Evolutionary conservation across 2,329 filamentous ascomycete genomes (phyloP).

Genomic region (Fusarium newnesense): DNA sequence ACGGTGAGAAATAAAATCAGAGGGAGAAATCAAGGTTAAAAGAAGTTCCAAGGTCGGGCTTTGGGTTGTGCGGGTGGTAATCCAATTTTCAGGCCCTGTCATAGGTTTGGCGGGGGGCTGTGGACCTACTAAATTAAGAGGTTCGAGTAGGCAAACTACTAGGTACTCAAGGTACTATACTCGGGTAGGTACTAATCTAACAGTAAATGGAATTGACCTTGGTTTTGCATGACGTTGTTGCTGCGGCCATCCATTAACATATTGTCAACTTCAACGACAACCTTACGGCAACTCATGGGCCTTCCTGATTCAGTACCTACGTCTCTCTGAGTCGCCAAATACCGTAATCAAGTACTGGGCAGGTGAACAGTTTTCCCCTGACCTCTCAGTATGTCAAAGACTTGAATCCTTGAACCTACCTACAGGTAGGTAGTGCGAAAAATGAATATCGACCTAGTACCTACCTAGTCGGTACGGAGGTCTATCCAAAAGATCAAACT

Average conservation of each 20-base stretch:
- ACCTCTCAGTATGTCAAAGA: neutral
- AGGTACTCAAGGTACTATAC: neutral
- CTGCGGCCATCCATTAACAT: neutral
- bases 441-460: neutral
- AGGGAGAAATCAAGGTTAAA: slow-evolving; percentile 27
- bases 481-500: neutral
- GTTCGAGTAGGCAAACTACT: neutral
- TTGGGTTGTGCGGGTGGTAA: slow-evolving; percentile 34
- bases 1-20: slow-evolving; percentile 21
- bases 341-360: too few species aligned
- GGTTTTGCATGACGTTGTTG: slow-evolving; percentile 16
- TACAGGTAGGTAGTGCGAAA: neutral
- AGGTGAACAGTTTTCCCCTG: neutral
- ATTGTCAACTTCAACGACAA: neutral
- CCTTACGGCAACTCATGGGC: neutral
- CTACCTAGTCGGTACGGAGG: neutral
- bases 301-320: neutral
- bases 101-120: slow-evolving; percentile 44
- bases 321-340: neutral
- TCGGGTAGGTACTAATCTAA: neutral
- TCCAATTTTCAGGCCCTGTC: slow-evolving; percentile 34
- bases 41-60: slow-evolving; percentile 28
- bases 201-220: slow-evolving; percentile 1
- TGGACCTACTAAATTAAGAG: slow-evolving; percentile 15
- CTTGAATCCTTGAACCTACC: neutral